Base-by-base conservation (phyloP, 139 green algal species). In the Bryopsis sp. region DNA sequence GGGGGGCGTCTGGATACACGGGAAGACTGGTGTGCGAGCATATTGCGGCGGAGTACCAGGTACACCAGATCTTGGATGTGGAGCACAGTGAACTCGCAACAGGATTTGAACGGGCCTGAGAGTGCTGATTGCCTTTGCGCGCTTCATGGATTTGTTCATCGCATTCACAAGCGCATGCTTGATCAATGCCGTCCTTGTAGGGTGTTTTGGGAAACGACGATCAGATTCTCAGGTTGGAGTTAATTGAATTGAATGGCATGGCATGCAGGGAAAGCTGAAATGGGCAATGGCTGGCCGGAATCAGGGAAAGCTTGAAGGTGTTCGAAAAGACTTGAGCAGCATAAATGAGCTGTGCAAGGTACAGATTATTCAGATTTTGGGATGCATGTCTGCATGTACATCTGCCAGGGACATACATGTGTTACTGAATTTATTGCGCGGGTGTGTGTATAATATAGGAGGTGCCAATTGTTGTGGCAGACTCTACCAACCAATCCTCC, bases 241-340 rank as follows among this genome's bases (percentile, higher is more conserved):
- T n/a, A n/a, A n/a, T n/a, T n/a, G n/a, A n/a, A n/a, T n/a, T n/a
- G n/a, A n/a, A n/a, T n/a, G n/a, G n/a, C n/a, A n/a, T n/a, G n/a
- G n/a, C n/a, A 50, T 19, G 29, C 73, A 86, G 78, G 71, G 72
- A 29, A 75, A 68, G 26, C 57, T 83, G 6, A 65, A 75, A 22
- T 95, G 87, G 88, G 91, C 90, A 0, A 86, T 96, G 74, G 91
- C 84, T 1, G 91, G 85, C 0, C 74, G 90, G 2, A 86, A 83
- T 62, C n/a, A 70, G 11, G 72, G 71, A 3, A 94, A 93, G 76
- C 75, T 97, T 24, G 76, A 90, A 64, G 43, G 64, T 1, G 46
- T 94, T 6, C 72, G 80, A 19, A 43, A 72, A 26, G 69, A 81
- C 28, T 59, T 89, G 37, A 31, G 26, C 0, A 72, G 72, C 34